Evolutionary conservation across 164 flowering plant species (phyloP), one percentile per base, ranked within the genome.

Genomic region (Annona squamosa): DNA sequence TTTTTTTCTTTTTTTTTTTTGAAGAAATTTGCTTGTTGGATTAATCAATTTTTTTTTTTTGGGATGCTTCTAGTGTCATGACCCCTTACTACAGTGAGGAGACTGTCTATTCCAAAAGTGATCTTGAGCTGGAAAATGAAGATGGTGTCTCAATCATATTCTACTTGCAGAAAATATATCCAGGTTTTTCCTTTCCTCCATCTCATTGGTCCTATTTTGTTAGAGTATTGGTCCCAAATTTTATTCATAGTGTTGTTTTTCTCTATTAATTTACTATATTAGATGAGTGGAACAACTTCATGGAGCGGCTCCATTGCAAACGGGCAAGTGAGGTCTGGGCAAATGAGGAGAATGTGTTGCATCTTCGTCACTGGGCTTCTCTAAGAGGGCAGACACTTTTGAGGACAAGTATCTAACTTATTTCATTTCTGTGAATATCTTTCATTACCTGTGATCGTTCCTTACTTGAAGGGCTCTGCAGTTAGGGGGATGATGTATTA

Each of bases 401-500:
- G 83, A 86, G 97, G 81, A 93, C 98, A 77, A 91, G 98, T 85
- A 79, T 59, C 61, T 13, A 66, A 65, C 68, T 70, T 56, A 26
- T 66, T 73, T 48, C 66, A 62, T n/a, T 18, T 59, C 44, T 10
- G 12, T 65, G 16, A 68, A 17, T 73, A 63, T 64, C 57, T 45
- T 67, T 18, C 48, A 10, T 41, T 61, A 65, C 13, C 46, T 7
- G 68, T 42, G 16, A 41, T 67, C 43, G 26, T 26, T 48, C 9
- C 12, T 43, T 73, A 1, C 42, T 48, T 65, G 48, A n/a, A 41
- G 48, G 48, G 68, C 16, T 68, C 52, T 87, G 82, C 91, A 93
- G 99, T 96, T 67, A 85, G 98, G 79, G 98, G 98, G 48, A 96
- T 96, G 99, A 96, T 96, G 99, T 96, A 96, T 62, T 96, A 93